These are phyloP conservation scores for Elaeagnus macrophylla DNA, from an alignment of 306 rosid species.

Conservation along the genomic window DNA sequence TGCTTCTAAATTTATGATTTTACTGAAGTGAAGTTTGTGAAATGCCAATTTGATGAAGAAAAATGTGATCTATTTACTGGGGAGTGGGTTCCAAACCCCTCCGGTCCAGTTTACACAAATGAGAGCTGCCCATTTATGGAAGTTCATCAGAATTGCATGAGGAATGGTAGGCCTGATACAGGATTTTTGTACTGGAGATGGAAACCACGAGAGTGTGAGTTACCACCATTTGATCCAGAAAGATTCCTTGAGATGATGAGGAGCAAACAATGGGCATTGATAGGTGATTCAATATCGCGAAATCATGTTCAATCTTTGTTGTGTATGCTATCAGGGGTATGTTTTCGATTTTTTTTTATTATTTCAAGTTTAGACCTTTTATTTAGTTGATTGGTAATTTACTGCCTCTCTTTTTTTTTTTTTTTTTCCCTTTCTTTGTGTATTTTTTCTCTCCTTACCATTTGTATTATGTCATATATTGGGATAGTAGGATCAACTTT, in stretches of 20 bases:
- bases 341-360: constrained; percentile 11
- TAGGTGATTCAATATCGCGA: constrained; percentile 92
- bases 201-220: constrained; percentile 65
- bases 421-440: background rate
- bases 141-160: constrained; percentile 74
- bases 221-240: constrained; percentile 50
- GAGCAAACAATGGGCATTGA: constrained; percentile 68
- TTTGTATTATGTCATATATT: background rate
- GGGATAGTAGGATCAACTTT: constrained; percentile 2
- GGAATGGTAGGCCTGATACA: constrained; percentile 76
- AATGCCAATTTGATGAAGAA: constrained; percentile 27
- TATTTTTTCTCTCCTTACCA: background rate
- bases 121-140: constrained; percentile 72
- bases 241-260: constrained; percentile 70
- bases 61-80: constrained; percentile 69
- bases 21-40: constrained; percentile 10
- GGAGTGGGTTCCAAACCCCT: constrained; percentile 71
- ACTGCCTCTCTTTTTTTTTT: background rate
- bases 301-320: constrained; percentile 88
- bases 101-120: constrained; percentile 60
- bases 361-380: background rate
- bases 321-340: constrained; percentile 85
- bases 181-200: constrained; percentile 74
- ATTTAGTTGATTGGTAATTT: no score
- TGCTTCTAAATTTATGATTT: background rate